Base-by-base conservation (phyloP, 257 asterid species). In the Fraxinus anomala region DNA sequence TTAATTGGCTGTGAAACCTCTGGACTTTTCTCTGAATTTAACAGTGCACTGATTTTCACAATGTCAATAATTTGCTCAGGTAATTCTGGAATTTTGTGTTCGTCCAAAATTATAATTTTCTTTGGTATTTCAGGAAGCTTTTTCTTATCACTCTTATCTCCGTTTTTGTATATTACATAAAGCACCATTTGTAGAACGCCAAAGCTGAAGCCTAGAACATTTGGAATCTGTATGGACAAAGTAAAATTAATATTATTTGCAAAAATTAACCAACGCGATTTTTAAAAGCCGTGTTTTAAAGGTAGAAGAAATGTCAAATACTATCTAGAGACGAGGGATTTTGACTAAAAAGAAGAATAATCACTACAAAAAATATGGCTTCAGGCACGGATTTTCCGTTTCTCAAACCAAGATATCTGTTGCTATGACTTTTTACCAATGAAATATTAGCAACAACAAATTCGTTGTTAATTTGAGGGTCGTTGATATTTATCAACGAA, bases 151-250 rank as follows among this genome's bases (percentile, higher is more conserved):
- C 16, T 68, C 72, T 81, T 81, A 30, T 70, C 74, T 26, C 51
- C 65, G 3, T 87, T 85, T 76, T 73, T 88, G 87, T 90, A 90
- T 12, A 79, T 80, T 1, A 82, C 70, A 70, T 92, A 92, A 1
- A 92, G 80, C 28, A 78, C 56, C 91, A 89, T 92, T 76, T 89
- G 96, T 10, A 88, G 49, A 14, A 92, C 42, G 8, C 96, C 96
- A 11, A 92, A 89, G 79, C 74, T 59, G 79, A 92, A 92, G 4
- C 97, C 96, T 70, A 90, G 76, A 63, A 92, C 90, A 66, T 92
- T 92, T 17, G 96, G 96, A 81, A 88, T 82, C 96, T 90, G 68
- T 51, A 12, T 1, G 3, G 49, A 49, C 11, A 19, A 2, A 36
- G 5, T 54, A 17, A 37, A 0, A 8, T 16, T 1, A 6, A 1